These are phyloP conservation scores for Oxyria digyna DNA, from an alignment of 148 eudicot species.

Conservation along the genomic window DNA sequence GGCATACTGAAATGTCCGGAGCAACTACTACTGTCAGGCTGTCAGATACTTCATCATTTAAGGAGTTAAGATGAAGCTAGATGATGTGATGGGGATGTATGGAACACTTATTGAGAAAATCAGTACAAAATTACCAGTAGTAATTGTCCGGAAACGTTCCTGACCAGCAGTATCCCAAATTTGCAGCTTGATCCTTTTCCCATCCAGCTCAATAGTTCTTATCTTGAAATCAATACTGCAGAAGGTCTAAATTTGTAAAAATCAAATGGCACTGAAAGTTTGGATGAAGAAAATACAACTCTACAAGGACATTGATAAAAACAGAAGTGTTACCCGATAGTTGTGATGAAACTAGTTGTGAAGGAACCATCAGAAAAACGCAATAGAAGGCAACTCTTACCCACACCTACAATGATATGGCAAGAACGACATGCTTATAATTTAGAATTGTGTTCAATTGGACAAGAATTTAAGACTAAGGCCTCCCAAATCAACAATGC, in stretches of 20 bases:
- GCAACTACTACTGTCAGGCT: background rate
- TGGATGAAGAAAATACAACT: background rate
- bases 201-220: slow-evolving; percentile 77
- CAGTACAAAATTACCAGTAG: slow-evolving; percentile 35
- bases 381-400: slow-evolving; percentile 40
- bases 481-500: background rate
- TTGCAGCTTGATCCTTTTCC: slow-evolving; percentile 75
- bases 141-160: slow-evolving; percentile 71
- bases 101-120: background rate
- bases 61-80: background rate
- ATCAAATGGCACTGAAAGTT: background rate
- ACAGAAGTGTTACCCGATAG: slow-evolving; percentile 46
- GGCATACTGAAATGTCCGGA: background rate
- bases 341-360: slow-evolving; percentile 47
- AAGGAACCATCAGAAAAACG: slow-evolving; percentile 40
- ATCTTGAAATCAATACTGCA: slow-evolving; percentile 74
- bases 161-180: slow-evolving; percentile 92
- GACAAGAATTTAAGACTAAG: background rate
- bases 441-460: background rate
- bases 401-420: slow-evolving; percentile 25
- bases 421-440: background rate
- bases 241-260: slow-evolving; percentile 2
- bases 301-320: background rate
- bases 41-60: background rate
- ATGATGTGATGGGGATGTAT: background rate